Conservation (phyloP, 2,329 filamentous ascomycete species). For the Alternaria alternata region DNA sequence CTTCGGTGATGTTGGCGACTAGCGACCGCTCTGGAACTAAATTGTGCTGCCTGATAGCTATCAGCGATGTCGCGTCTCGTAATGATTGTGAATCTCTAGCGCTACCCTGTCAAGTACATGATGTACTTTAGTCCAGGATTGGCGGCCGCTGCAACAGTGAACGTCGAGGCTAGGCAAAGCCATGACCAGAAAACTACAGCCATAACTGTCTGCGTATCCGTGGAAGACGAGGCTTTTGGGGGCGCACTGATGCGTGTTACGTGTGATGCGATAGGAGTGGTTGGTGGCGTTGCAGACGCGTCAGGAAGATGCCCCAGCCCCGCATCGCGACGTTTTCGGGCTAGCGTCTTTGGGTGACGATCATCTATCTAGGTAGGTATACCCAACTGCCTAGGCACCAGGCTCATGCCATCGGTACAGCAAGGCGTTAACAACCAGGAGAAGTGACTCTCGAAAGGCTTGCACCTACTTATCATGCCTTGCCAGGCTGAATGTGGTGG, state of each 20-base stretch:
- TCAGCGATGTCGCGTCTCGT: neutral
- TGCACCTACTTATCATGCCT: neutral
- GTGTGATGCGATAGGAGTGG: neutral
- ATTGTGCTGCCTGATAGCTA: slow-evolving; percentile 34
- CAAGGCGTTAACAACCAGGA: too few relatives aligned
- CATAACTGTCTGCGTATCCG: neutral
- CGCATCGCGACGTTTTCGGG: neutral
- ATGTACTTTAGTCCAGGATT: slow-evolving; percentile 7
- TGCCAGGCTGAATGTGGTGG: neutral
- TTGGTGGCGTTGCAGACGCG: neutral
- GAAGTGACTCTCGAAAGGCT: too few relatives aligned
- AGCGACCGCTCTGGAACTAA: slow-evolving; percentile 30
- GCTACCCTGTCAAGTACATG: slow-evolving; percentile 1
- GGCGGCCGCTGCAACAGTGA: neutral
- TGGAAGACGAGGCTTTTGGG: neutral
- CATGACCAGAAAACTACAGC: neutral
- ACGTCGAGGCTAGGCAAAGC: neutral
- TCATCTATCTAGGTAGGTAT: neutral
- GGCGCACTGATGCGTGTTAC: too few relatives aligned
- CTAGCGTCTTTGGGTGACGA: neutral
- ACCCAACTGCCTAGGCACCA: too few relatives aligned
- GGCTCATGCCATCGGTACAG: too few relatives aligned
- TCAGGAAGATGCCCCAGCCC: neutral
- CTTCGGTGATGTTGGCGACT: slow-evolving; percentile 36
- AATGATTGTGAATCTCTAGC: accelerated